These are phyloP conservation scores for Kazachstania bromeliacearum DNA, from an alignment of 805 yeast genomes.

Conservation along the genomic window DNA sequence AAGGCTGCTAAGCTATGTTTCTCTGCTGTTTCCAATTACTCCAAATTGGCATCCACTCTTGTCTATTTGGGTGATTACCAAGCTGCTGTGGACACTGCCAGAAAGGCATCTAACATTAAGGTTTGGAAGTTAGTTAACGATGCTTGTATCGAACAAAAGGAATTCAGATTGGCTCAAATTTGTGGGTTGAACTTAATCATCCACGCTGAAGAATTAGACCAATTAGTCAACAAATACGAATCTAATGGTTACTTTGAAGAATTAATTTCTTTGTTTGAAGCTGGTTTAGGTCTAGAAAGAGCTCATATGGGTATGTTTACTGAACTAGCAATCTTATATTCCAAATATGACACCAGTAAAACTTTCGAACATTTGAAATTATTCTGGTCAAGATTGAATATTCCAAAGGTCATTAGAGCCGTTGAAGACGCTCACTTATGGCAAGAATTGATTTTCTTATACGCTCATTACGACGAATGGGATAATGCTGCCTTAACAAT, in stretches of 20 bases:
- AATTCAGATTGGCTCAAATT: slow-evolving; percentile 94
- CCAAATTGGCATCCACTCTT: slow-evolving; percentile 92
- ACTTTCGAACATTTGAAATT: slow-evolving; percentile 94
- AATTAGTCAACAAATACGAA: slow-evolving; percentile 79
- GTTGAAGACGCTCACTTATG: slow-evolving; percentile 90
- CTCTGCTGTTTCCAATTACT: slow-evolving; percentile 82
- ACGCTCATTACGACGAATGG: slow-evolving; percentile 98
- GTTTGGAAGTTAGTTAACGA: slow-evolving; percentile 98
- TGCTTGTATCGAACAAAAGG: slow-evolving; percentile 91
- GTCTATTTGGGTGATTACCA: slow-evolving; percentile 89
- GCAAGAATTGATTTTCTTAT: slow-evolving; percentile 92
- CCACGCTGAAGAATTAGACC: slow-evolving; percentile 94
- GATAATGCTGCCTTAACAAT: slow-evolving; percentile 95
- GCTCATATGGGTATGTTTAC: slow-evolving; percentile 99
- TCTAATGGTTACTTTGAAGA: slow-evolving; percentile 85
- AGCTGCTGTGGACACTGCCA: slow-evolving; percentile 96
- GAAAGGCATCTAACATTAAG: slow-evolving; percentile 86
- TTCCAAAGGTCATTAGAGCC: slow-evolving; percentile 93
- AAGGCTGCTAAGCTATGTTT: slow-evolving; percentile 88
- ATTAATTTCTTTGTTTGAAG: slow-evolving; percentile 85
- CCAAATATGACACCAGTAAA: slow-evolving; percentile 81
- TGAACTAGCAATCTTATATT: slow-evolving; percentile 81
- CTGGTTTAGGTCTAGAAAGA: slow-evolving; percentile 91
- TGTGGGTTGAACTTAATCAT: slow-evolving; percentile 96
- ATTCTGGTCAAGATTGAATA: slow-evolving; percentile 96